These are phyloP conservation scores for Gymnopus androsaceus DNA, from an alignment of 1,284 basidiomycete species.

Conservation along the genomic window DNA sequence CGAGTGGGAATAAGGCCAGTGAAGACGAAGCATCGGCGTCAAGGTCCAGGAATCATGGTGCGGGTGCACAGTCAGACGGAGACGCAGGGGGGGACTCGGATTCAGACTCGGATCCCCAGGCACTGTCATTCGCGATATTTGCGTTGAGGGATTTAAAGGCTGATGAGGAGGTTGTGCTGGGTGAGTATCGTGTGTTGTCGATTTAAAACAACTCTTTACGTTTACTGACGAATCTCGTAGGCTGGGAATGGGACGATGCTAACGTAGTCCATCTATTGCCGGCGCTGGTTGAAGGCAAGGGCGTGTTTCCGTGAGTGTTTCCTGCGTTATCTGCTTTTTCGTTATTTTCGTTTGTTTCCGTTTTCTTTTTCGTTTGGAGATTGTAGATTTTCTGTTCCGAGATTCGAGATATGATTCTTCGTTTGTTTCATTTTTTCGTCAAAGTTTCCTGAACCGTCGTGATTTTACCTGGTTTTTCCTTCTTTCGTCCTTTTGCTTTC, in stretches of 20 bases:
- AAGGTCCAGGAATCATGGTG: constrained; percentile 16
- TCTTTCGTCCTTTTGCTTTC: constrained; percentile 4
- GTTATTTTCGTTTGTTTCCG: no score
- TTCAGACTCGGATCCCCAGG: background rate
- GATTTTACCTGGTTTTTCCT: background rate
- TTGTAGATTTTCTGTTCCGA: no score
- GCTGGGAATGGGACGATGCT: constrained; percentile 98
- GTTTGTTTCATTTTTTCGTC: no score
- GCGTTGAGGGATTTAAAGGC: constrained; percentile 76
- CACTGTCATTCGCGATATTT: constrained; percentile 80
- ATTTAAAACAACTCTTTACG: no score
- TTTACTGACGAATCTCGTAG: no score
- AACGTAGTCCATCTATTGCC: constrained; percentile 86
- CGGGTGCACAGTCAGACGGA: constrained; percentile 17
- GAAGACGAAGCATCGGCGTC: constrained; percentile 20
- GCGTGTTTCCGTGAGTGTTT: constrained; percentile 55
- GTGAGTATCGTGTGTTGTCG: no score
- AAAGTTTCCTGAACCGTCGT: no score
- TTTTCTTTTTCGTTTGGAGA: no score
- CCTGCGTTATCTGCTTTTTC: no score
- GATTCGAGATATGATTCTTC: no score
- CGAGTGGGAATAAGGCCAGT: no score
- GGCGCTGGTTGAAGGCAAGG: constrained; percentile 61
- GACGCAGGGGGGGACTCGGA: constrained; percentile 1
- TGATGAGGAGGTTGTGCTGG: constrained; percentile 87